phyloP scores from a whole-genome alignment of 805 yeast species.

The Tetrapisispora arboricola region DNA sequence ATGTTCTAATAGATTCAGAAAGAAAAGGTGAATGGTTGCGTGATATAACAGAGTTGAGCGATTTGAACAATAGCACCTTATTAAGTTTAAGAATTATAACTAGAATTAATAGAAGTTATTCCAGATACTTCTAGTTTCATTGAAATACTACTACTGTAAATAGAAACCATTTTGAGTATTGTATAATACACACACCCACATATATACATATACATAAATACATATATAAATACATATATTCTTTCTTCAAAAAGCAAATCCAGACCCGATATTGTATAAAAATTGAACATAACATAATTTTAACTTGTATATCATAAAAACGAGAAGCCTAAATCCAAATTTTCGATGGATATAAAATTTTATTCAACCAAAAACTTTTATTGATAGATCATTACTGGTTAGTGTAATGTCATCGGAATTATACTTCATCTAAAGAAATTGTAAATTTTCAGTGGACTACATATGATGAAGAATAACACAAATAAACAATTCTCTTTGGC shows the following conservation, averaged over 20 bases:
- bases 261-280: not conserved
- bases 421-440: too few species aligned
- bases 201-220: not conserved
- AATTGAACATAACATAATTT: not conserved
- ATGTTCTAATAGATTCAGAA: conserved; percentile 38
- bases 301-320: too few species aligned
- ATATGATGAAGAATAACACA: too few species aligned
- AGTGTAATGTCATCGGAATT: too few species aligned
- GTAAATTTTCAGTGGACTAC: too few species aligned
- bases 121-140: conserved; percentile 18
- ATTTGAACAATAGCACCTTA: conserved; percentile 28
- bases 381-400: too few species aligned
- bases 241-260: not conserved
- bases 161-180: not conserved
- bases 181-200: not conserved
- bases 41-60: conserved; percentile 53
- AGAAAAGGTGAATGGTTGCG: conserved; percentile 46
- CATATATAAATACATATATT: not conserved
- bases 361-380: too few species aligned
- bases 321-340: not conserved
- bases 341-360: too few species aligned
- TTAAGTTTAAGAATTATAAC: conserved; percentile 39
- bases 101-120: conserved; percentile 56
- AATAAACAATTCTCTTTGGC: too few species aligned
- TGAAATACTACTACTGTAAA: not conserved